Base-by-base conservation (phyloP, 2,329 filamentous ascomycete species). In the Xylaria sp. region DNA sequence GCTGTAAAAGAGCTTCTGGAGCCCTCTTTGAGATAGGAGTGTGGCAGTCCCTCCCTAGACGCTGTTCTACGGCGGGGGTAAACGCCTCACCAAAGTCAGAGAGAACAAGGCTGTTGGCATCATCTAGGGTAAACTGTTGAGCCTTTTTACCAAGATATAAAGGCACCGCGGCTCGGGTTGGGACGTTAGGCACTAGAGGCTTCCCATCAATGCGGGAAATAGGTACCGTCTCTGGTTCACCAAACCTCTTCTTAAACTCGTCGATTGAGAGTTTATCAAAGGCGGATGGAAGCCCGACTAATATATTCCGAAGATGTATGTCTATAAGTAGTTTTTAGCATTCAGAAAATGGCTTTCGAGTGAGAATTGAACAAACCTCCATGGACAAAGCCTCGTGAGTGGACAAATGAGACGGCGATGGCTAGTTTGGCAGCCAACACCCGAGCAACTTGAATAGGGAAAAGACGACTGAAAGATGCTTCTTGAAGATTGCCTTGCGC, bases 241-340 rank as follows among this genome's bases (percentile, higher is more conserved):
- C 50, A 27, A 27, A 27, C 5, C 2, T 27, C 21, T 24, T 21
- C 24, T 27, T 53, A 27, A 27, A 30, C 21, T 53, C 9, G 21
- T 24, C 50, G 4, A 27, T 6, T 24, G 50, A 53, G 11, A 53
- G 50, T 17, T 53, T 14, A 24, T 53, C 19, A 53, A 24, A 17
- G 1, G 12, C 14, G 19, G 21, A 27, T 9, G n/a, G 47, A 50
- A 53, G 27, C 21, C 12, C 12, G 8, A 30, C 12, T 19, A 53
- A 53, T 30, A 53, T 9, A 27, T 53, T 53, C 21, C 19, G 19
- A 17, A 53, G 50, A 53, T 53, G 21, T 27, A 53, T 53, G 50
- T 53, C 50, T 53, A 30, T 1, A 30, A 12, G 12, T 27, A 27
- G 12, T 1, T 17, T 5, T 53, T 53, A 53, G n/a, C n/a, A n/a